A percentile compares a stretch with the other conserved stretches of the same genome.
phyloP scores from a whole-genome alignment of 139 green algal genomes.

The Choricystis sp. region DNA sequence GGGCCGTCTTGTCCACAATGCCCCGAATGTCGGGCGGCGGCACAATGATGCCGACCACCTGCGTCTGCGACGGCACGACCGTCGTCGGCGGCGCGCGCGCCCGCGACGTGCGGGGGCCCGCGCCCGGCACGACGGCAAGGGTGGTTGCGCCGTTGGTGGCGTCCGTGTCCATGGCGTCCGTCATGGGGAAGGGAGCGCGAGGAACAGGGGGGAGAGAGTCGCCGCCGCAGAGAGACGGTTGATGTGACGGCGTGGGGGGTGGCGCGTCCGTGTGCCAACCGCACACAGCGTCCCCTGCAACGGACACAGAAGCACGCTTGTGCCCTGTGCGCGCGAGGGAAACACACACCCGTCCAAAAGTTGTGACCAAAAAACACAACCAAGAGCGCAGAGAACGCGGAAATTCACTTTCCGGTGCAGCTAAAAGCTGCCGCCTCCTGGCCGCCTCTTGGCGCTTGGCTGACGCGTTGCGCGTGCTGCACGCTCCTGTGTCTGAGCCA shows the following conservation, averaged over 20 bases:
- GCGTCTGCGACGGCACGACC: conserved; percentile 69
- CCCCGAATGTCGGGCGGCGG: conserved; percentile 86
- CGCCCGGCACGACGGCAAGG: conserved; percentile 43
- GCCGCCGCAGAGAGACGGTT: conserved; percentile 2
- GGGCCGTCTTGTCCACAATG: conserved; percentile 96
- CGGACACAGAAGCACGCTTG: conserved; percentile 5
- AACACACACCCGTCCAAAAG: no score
- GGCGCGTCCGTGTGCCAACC: conserved; percentile 6
- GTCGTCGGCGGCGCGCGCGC: conserved; percentile 16
- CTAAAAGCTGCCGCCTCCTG: no score
- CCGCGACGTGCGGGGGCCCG: conserved; percentile 21
- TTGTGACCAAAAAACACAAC: no score
- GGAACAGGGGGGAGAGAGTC: background rate
- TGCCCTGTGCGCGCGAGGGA: no score
- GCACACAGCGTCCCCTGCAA: conserved; percentile 19
- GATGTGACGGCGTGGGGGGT: background rate
- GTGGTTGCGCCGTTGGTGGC: conserved; percentile 2
- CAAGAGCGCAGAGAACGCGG: background rate
- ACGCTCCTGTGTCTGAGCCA: no score
- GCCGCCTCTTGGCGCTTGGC: no score
- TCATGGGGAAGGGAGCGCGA: no score
- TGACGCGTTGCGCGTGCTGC: no score
- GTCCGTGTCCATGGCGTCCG: background rate
- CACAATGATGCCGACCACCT: conserved; percentile 78
- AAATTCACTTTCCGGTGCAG: background rate